phyloP scores from a whole-genome alignment of 78 protist species.

The Speleostelium caveatum region DNA sequence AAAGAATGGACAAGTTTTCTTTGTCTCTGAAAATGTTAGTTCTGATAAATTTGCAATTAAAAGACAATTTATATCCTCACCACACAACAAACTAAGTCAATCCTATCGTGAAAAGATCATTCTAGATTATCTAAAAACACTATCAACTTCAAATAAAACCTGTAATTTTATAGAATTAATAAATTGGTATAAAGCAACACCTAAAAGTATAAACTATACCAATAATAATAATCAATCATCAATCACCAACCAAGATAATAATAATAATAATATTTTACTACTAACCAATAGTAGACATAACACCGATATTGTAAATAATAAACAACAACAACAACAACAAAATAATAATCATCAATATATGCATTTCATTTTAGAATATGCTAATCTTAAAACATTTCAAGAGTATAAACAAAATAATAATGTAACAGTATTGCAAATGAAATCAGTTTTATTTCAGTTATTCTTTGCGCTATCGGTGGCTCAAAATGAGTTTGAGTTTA shows the following conservation, averaged over 20 bases:
- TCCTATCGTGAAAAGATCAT: constrained; percentile 38
- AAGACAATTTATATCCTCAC: constrained; percentile 57
- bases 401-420: background rate
- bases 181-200: constrained; percentile 44
- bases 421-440: background rate
- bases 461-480: constrained; percentile 31
- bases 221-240: too few relatives aligned
- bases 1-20: constrained; percentile 47
- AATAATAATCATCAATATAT: constrained; percentile 51
- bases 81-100: constrained; percentile 20
- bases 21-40: background rate
- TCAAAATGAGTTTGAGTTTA: constrained; percentile 51
- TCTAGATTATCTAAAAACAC: constrained; percentile 3
- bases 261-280: background rate
- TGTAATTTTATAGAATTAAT: constrained; percentile 30
- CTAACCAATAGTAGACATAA: background rate
- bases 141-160: constrained; percentile 17
- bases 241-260: background rate
- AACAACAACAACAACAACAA: background rate
- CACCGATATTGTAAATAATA: background rate
- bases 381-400: constrained; percentile 1
- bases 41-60: constrained; percentile 37
- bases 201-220: background rate
- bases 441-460: constrained; percentile 40
- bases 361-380: constrained; percentile 59